phyloP scores from a whole-genome alignment of 805 yeast species.

The Komagataella ulmi region DNA sequence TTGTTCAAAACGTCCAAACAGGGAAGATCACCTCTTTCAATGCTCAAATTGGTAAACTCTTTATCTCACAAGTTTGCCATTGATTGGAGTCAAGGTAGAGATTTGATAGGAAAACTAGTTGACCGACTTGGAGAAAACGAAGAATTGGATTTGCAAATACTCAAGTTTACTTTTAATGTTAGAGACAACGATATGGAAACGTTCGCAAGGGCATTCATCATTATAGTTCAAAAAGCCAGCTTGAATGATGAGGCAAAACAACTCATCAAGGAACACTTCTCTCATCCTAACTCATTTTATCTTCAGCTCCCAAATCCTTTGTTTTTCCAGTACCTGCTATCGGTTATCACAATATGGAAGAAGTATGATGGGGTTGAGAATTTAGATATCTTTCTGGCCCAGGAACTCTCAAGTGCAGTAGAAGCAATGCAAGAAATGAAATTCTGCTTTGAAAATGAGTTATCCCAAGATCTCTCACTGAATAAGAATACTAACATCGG shows the following conservation, averaged over 20 bases:
- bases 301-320: neutral
- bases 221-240: neutral
- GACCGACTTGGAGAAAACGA: neutral
- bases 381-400: neutral
- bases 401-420: neutral
- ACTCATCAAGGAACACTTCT: neutral
- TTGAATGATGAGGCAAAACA: neutral
- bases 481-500: neutral
- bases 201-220: neutral
- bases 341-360: neutral
- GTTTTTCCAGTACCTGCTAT: neutral
- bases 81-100: neutral
- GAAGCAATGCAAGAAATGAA: constrained; percentile 8
- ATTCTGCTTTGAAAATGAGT: constrained; percentile 6
- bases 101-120: neutral
- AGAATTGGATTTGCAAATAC: neutral
- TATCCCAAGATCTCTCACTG: neutral
- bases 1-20: neutral
- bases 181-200: neutral
- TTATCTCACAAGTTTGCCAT: neutral
- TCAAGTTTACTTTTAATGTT: neutral
- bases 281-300: neutral
- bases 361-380: neutral
- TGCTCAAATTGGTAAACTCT: neutral
- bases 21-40: neutral